Base-by-base conservation (phyloP, 805 yeast species). In the Yamadazyma takamatsuzukensis region DNA sequence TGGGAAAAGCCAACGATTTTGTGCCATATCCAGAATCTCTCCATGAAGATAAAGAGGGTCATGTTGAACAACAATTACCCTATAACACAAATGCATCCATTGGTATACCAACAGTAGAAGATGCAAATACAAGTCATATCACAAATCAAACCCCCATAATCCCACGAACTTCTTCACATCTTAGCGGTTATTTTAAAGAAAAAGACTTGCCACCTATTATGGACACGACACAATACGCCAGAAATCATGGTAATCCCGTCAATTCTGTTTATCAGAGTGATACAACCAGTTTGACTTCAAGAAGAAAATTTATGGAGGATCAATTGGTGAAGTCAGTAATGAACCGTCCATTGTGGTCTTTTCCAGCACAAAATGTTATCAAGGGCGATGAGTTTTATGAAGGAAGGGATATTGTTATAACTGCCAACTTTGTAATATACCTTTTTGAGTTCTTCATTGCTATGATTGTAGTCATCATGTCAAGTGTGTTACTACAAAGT, bases 321-420 rank as follows among this genome's bases (percentile, higher is more conserved):
- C 49, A 50, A 7, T 46, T 62, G 30, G 51, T 62, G 5, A 48
- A 44, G 28, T 35, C 43, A 22, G 64, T 61, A 2, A 61, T 62
- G 67, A 53, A 60, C 39, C 44, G 53, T 7, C 62, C 67, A 1
- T 38, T 60, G 21, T 33, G 53, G 14, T 27, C 45, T 2, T 30
- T 61, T 13, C 48, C 48, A 7, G 45, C 54, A 6, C 31, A 37
- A n/a, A 39, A 43, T 7, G 27, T 50, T 11, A 38, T 43, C 5
- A 36, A 29, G 15, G 39, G 43, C 15, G 44, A 39, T 16, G 45
- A 45, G 3, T 31, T 29, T 7, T 41, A 43, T 16, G 27, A 40
- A 18, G 39, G 29, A 11, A 39, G 31, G 22, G 40, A 33, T 4
- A 30, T 52, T 15, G 41, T 44, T 2, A 48, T 64, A 15, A 51